These are phyloP conservation scores for Aspergillus wentii DNA, from an alignment of 495 filamentous ascomycete species.

Conservation along the genomic window DNA sequence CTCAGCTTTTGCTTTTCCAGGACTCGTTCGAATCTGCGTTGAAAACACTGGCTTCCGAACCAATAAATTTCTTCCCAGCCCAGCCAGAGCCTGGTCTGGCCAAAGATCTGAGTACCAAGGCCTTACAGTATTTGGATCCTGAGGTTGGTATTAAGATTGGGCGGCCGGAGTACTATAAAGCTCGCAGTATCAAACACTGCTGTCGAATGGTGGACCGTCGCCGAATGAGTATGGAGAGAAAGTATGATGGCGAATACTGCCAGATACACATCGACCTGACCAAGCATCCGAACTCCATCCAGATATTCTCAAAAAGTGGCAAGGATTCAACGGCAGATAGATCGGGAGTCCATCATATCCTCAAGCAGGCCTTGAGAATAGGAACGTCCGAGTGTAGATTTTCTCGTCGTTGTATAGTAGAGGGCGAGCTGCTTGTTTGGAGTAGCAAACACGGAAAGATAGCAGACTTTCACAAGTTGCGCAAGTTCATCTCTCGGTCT, in stretches of 20 bases:
- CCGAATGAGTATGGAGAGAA: conserved; percentile 70
- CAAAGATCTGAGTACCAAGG: conserved; percentile 26
- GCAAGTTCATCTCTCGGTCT: conserved; percentile 72
- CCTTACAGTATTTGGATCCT: conserved; percentile 53
- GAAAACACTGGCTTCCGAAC: conserved; percentile 35
- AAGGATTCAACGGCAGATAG: conserved; percentile 80
- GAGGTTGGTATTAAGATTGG: conserved; percentile 69
- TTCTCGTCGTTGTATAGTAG: conserved; percentile 63
- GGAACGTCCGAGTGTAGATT: conserved; percentile 51
- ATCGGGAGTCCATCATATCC: conserved; percentile 47
- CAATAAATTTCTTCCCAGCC: conserved; percentile 34
- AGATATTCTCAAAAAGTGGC: conserved; percentile 87
- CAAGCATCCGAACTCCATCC: conserved; percentile 50
- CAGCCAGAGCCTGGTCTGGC: conserved; percentile 32
- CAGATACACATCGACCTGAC: conserved; percentile 76
- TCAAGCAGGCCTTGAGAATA: conserved; percentile 52
- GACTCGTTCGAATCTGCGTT: conserved; percentile 53
- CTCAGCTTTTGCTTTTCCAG: conserved; percentile 62
- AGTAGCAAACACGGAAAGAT: conserved; percentile 58
- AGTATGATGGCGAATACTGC: conserved; percentile 86
- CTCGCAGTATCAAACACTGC: conserved; percentile 71
- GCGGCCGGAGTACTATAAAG: conserved; percentile 67
- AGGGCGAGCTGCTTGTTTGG: conserved; percentile 79
- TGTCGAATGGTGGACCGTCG: conserved; percentile 51
- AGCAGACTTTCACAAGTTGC: conserved; percentile 70